Evolutionary conservation across 352 stramenopile species (phyloP), one percentile per base, ranked within the genome.

Genomic region (Thraustotheca clavata): DNA sequence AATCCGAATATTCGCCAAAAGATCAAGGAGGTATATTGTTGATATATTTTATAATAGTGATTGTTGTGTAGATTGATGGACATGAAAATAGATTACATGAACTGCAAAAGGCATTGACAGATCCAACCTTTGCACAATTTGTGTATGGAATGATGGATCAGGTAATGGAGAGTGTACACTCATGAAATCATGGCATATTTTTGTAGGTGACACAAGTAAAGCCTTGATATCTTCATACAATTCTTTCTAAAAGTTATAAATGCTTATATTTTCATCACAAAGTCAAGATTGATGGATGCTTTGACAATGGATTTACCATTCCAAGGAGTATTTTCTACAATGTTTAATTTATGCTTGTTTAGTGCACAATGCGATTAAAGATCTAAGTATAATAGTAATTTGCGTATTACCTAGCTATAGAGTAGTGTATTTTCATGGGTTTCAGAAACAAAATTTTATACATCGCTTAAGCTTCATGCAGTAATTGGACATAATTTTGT

Each of bases 61-160:
- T 7, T 60, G n/a, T 22, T 27, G 32, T 22, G 41, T 63, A 93
- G 84, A 81, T 93, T 59, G 77, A 91, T 46, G 71, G 67, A 3
- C 83, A 76, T 50, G 61, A 67, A 24, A 67, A 91, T 47, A 80
- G 83, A 46, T 78, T 87, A 68, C 88, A 88, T 50, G 72, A 80
- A 27, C 69, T 93, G 38, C 80, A 93, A 71, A 90, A 87, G 60
- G 82, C 84, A 34, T 69, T 93, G 39, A 69, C 89, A 11, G 74
- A 90, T 55, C 73, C 75, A 0, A 67, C 67, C 6, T 93, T 93
- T 57, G 76, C 84, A 34, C 80, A 70, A 59, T 90, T 93, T 67
- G 88, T 93, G 73, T 89, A 86, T 67, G 68, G 82, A 50, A 68
- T 81, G 11, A 70, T 93, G 31, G 82, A 93, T 50, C 70, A 83